Percentiles rank a stretch among this genome's conserved stretches.
Conservation (phyloP, 331 rosid genomes). For the Rosa hybrid region DNA sequence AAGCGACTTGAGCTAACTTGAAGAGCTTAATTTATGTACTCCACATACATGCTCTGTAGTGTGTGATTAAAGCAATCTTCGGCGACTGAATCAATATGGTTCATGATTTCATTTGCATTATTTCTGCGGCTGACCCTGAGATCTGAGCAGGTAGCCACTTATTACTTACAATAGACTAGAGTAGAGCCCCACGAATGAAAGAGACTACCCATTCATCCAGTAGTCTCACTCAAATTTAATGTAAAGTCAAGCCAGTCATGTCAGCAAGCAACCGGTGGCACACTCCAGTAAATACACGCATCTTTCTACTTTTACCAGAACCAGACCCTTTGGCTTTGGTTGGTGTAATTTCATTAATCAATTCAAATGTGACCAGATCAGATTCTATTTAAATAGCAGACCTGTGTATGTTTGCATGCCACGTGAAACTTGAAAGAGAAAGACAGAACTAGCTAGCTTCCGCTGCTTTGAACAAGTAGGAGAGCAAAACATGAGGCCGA, state of each 20-base stretch:
- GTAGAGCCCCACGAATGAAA: neutral
- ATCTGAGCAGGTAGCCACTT: neutral
- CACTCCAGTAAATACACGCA: neutral
- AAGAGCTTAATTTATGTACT: too few relatives aligned
- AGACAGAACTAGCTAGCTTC: neutral
- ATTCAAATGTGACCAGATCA: neutral
- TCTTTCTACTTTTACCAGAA: neutral
- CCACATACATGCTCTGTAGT: neutral
- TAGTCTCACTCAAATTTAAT: slow-evolving; percentile 13
- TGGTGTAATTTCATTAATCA: neutral
- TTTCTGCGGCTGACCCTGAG: slow-evolving; percentile 8
- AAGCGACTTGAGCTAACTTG: too few relatives aligned
- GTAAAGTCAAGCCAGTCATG: slow-evolving; percentile 18
- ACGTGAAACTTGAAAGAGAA: slow-evolving; percentile 19
- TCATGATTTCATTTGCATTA: neutral
- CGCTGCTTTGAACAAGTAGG: neutral
- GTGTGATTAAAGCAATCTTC: neutral
- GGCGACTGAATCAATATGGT: neutral
- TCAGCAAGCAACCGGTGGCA: slow-evolving; percentile 10
- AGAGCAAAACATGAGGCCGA: slow-evolving; percentile 53
- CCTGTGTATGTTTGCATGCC: slow-evolving; percentile 10
- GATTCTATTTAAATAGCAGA: neutral
- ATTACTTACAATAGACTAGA: neutral
- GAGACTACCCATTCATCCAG: slow-evolving; percentile 8
- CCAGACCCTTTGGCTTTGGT: neutral